Base-by-base conservation (phyloP, 2,329 filamentous ascomycete species). In the Arthrobotrys sinensis region DNA sequence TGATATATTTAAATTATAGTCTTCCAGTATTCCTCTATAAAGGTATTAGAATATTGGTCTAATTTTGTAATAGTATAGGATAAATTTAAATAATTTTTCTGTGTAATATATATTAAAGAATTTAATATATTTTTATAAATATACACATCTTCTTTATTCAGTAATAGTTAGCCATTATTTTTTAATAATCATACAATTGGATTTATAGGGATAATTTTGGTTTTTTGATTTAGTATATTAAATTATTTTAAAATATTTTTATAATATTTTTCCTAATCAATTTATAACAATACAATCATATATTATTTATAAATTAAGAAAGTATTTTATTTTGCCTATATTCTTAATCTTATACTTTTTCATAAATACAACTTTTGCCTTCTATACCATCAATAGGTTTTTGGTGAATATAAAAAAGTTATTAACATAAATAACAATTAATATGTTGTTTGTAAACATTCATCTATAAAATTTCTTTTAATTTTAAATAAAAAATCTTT, bases 11-110 rank as follows among this genome's bases (percentile, higher is more conserved):
- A 57, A 14, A 57, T 57, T 2, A 57, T 16, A 4, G 16, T 36
- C 38, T 57, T 57, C 21, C n/a, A 57, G 16, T 57, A 36, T 57
- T 57, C n/a, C 32, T 57, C n/a, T 36, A 36, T 57, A 57, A 36
- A 36, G 5, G 3, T 57, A 57, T 36, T 1, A 14, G 10, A 34
- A 38, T 57, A 57, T 38, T 57, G 10, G 1, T 16, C 21, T 57
- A 57, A 38, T 38, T 57, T 57, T 24, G n/a, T 57, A 24, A 57
- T 36, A 34, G 16, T 57, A 57, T 57, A 57, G n/a, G 28, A 38
- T 14, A 57, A 36, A 38, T 57, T 57, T n/a, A 16, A 28, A 2
- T 4, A 2, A 28, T 28, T 28, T 28, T 28, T 4, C 4, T 28
- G 4, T 28, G 4, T 4, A 24, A 52, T 32, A 32, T 52, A 52